These are phyloP conservation scores for Lathyrus tuberosus DNA, from an alignment of 306 rosid genomes.

Conservation along the genomic window DNA sequence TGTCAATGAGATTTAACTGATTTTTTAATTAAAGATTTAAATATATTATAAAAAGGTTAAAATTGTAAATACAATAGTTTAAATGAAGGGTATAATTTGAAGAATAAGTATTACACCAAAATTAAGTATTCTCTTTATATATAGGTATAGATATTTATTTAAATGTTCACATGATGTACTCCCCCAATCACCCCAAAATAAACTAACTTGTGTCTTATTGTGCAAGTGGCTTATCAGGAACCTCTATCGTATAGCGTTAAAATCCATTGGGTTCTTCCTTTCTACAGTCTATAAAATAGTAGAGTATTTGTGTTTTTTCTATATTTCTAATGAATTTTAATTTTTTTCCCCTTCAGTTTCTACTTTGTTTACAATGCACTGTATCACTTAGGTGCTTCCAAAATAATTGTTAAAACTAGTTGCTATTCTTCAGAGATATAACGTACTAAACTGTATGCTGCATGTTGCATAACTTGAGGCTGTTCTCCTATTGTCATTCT, in stretches of 20 bases:
- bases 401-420: conserved; percentile 6
- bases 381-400: conserved; percentile 16
- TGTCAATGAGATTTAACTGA: no score
- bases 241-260: background rate
- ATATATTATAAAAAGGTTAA: no score
- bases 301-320: conserved; percentile 21
- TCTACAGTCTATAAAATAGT: conserved; percentile 1
- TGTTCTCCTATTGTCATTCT: conserved; percentile 18
- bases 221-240: conserved; percentile 3
- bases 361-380: background rate
- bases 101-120: no score
- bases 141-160: background rate
- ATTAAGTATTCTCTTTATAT: no score
- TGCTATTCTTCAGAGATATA: background rate
- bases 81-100: no score
- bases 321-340: background rate
- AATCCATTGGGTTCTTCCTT: conserved; percentile 1
- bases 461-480: conserved; percentile 8
- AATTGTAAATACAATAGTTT: no score
- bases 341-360: conserved; percentile 12
- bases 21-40: no score
- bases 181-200: background rate
- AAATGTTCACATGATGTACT: conserved; percentile 5
- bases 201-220: conserved; percentile 11
- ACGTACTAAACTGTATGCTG: conserved; percentile 13